Evolutionary conservation across 805 yeast genomes (phyloP).

Genomic region (Spathaspora boniae): DNA sequence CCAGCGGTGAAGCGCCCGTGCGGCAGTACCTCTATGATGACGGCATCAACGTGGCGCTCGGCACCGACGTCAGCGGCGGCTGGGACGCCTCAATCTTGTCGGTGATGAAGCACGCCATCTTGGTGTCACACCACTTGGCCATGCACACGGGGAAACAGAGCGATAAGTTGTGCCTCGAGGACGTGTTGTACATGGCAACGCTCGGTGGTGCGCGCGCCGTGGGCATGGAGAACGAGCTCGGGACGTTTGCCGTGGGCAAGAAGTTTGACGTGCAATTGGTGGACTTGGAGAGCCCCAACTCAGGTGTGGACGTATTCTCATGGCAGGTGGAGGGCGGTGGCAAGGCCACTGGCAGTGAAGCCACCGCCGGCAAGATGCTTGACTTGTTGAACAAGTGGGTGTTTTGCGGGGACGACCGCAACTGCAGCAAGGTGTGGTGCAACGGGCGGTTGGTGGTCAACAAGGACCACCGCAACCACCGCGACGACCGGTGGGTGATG

Average conservation of each 20-base stretch:
- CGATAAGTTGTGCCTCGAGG: constrained; percentile 58
- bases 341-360: constrained; percentile 11
- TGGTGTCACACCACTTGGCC: constrained; percentile 40
- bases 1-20: constrained; percentile 88
- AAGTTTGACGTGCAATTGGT: constrained; percentile 81
- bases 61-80: constrained; percentile 44
- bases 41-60: constrained; percentile 70
- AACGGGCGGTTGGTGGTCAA: constrained; percentile 64
- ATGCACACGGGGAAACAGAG: constrained; percentile 37
- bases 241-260: constrained; percentile 75
- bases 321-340: constrained; percentile 52
- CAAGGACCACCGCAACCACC: constrained; percentile 19
- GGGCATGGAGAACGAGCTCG: constrained; percentile 53
- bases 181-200: constrained; percentile 79
- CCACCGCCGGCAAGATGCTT: constrained; percentile 25
- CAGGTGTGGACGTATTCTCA: constrained; percentile 70
- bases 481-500: constrained; percentile 10
- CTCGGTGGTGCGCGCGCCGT: constrained; percentile 85
- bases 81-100: constrained; percentile 38
- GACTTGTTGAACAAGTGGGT: constrained; percentile 84
- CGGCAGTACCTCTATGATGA: constrained; percentile 57
- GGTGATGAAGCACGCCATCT: constrained; percentile 29
- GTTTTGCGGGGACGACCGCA: constrained; percentile 91
- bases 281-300: constrained; percentile 50
- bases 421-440: constrained; percentile 77